Base-by-base conservation (phyloP, 73 alveolate genomes). In the Diophrys sp. region DNA sequence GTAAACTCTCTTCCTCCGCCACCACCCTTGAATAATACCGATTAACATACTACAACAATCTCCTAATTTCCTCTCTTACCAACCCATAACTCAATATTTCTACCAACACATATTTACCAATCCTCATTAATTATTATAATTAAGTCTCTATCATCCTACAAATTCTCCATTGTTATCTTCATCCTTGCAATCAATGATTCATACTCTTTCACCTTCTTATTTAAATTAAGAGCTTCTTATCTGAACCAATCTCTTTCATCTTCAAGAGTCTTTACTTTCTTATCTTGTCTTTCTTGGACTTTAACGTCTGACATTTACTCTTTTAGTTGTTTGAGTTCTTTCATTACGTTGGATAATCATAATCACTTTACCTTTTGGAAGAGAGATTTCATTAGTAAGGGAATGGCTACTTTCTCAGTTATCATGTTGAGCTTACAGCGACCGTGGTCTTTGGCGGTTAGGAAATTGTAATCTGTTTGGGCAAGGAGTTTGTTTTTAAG, bases 221-320 rank as follows among this genome's bases (percentile, higher is more conserved):
- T 57, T n/a, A 77, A 67, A 23, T 74, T 29, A n/a, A 77, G 76
- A 66, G 85, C 74, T 66, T 77, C 85, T 31, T 31, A 73, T 67
- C 85, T 77, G 53, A 77, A 77, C 85, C 85, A 77, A 67, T 77
- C 85, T 67, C 85, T 77, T 67, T 77, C 85, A 25, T 77, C 71
- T 32, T 77, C 74, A 1, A 77, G 70, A 18, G 29, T 18, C 32
- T 57, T 54, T 25, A 77, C 53, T 29, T 66, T 77, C 23, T 57
- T 62, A 23, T 77, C 85, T 34, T 31, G 57, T 33, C 71, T 28
- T 67, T 77, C 85, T 67, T 66, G 23, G 24, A 77, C 54, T 53
- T 77, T 77, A 25, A 54, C 85, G 67, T 71, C 62, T 0, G 78
- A 66, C 72, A 57, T 77, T 31, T 54, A 28, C 14, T 77, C 71